A percentile compares a stretch with the other conserved stretches of the same genome.
phyloP scores from a whole-genome alignment of 108 stramenopile species.

The Skeletonema costatum region DNA sequence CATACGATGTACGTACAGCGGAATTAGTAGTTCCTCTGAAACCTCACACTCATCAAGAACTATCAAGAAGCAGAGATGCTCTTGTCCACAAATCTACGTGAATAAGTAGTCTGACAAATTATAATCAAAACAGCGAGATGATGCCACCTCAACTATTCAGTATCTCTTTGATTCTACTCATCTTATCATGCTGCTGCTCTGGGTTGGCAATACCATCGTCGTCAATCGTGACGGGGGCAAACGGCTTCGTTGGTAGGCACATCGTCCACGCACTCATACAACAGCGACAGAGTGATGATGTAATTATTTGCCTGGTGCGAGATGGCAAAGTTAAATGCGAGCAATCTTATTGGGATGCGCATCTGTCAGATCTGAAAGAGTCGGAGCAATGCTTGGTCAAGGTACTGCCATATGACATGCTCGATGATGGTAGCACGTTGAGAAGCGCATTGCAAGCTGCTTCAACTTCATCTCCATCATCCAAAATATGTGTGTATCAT shows the following conservation, averaged over 20 bases:
- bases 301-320: slow-evolving; percentile 70
- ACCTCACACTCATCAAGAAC: too few relatives aligned
- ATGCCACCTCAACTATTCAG: not conserved
- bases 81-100: too few relatives aligned
- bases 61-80: too few relatives aligned
- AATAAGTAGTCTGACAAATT: too few relatives aligned
- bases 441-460: slow-evolving; percentile 47
- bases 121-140: not conserved
- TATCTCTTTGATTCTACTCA: not conserved
- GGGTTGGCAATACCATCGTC: not conserved
- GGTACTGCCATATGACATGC: slow-evolving; percentile 83
- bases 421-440: slow-evolving; percentile 70
- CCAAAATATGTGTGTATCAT: slow-evolving; percentile 65
- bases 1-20: too few relatives aligned
- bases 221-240: slow-evolving; percentile 78
- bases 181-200: not conserved
- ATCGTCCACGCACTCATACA: slow-evolving; percentile 53
- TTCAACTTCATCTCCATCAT: not conserved
- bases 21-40: too few relatives aligned
- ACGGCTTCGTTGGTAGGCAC: slow-evolving; percentile 75
- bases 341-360: slow-evolving; percentile 65
- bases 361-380: slow-evolving; percentile 3
- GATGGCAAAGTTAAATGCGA: slow-evolving; percentile 51
- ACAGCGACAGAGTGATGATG: slow-evolving; percentile 10
- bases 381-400: slow-evolving; percentile 2